Conservation (phyloP, 106 monocot species). For the Apostasia ramifera region DNA sequence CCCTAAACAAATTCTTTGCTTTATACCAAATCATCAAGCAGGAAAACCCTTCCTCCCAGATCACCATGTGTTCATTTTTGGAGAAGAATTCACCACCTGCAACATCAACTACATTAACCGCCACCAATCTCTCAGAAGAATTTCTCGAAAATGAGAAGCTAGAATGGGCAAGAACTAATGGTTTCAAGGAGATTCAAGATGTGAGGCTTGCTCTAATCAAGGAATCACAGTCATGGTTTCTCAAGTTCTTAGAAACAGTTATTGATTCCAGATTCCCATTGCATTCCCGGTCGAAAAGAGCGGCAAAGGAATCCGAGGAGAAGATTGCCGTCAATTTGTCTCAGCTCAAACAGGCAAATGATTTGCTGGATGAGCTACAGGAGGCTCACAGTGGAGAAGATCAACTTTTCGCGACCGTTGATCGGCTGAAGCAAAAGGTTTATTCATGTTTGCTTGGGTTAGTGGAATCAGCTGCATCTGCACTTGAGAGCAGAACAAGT, state of each 20-base stretch:
- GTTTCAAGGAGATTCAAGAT: slow-evolving; percentile 60
- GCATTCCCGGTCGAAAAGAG: slow-evolving; percentile 24
- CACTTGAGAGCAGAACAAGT: slow-evolving; percentile 29
- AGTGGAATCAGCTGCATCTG: slow-evolving; percentile 62
- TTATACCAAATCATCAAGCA: slow-evolving; percentile 51
- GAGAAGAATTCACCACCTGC: slow-evolving; percentile 18
- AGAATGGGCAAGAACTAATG: slow-evolving; percentile 65
- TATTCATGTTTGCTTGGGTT: slow-evolving; percentile 58
- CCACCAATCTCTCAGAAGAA: slow-evolving; percentile 23
- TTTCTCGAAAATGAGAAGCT: slow-evolving; percentile 38
- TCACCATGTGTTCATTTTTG: slow-evolving; percentile 1
- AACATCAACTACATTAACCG: slow-evolving; percentile 15
- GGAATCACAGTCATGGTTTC: slow-evolving; percentile 78
- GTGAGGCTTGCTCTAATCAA: slow-evolving; percentile 32
- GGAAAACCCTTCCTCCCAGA: slow-evolving; percentile 10
- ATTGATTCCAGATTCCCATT: slow-evolving; percentile 47
- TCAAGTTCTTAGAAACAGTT: slow-evolving; percentile 57
- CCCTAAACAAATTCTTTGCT: slow-evolving; percentile 73
- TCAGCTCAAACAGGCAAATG: slow-evolving; percentile 75
- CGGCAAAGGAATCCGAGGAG: slow-evolving; percentile 28
- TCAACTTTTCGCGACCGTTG: slow-evolving; percentile 30
- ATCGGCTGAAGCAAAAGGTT: slow-evolving; percentile 68
- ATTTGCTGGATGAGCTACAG: slow-evolving; percentile 69
- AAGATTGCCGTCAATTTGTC: slow-evolving; percentile 57
- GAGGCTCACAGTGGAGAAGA: slow-evolving; percentile 18